Conservation (phyloP, 2,329 filamentous ascomycete genomes). For the Dothideomycetes sp. region DNA sequence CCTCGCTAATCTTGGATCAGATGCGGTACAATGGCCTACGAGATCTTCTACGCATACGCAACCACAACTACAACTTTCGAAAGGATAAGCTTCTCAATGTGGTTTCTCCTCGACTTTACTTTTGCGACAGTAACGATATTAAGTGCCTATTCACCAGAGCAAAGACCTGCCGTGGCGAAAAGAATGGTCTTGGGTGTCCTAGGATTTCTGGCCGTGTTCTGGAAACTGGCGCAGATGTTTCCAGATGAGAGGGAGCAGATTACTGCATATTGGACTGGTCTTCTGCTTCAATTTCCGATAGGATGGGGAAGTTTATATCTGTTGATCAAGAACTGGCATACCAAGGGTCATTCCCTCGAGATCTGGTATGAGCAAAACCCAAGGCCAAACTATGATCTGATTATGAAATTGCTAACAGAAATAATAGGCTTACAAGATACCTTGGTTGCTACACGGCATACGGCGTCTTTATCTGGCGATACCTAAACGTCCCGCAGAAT, state of each 20-base stretch:
- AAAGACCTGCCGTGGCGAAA: conserved; percentile 19
- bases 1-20: background rate
- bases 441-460: conserved; percentile 32
- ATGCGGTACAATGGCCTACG: conserved; percentile 29
- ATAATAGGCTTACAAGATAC: conserved; percentile 29
- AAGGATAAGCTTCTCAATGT: conserved; percentile 28
- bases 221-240: conserved; percentile 22
- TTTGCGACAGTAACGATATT: conserved; percentile 28
- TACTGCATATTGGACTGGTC: conserved; percentile 33
- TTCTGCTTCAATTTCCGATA: conserved; percentile 31
- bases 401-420: conserved; percentile 1
- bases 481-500: conserved; percentile 30
- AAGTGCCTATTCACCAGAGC: conserved; percentile 22
- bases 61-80: conserved; percentile 29
- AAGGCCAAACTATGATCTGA: no score
- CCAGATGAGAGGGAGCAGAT: conserved; percentile 33
- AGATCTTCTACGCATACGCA: conserved; percentile 32
- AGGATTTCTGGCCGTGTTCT: conserved; percentile 25
- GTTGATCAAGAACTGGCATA: conserved; percentile 25
- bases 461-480: conserved; percentile 32
- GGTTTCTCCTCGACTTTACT: conserved; percentile 30
- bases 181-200: conserved; percentile 23
- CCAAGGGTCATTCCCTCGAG: conserved; percentile 32
- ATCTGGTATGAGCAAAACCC: conserved; percentile 35
- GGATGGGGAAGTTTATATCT: conserved; percentile 28